Evolutionary conservation across 805 yeast genomes (phyloP).

Genomic region (Pichia manshurica): DNA sequence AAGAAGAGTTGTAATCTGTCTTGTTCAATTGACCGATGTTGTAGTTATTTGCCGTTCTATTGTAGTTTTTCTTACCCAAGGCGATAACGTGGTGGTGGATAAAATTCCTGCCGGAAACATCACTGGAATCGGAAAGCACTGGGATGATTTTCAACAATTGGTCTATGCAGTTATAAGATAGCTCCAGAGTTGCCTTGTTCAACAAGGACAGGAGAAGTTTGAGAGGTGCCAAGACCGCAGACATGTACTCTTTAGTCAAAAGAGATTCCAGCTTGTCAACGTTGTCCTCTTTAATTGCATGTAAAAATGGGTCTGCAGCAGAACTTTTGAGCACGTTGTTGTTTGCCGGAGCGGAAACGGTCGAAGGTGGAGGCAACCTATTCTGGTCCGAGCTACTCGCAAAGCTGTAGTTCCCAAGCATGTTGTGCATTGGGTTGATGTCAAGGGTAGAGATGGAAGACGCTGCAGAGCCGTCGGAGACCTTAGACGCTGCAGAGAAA

Average conservation of each 20-base stretch:
- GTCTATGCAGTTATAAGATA: slow-evolving; percentile 54
- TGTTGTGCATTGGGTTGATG: not conserved
- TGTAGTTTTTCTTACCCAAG: slow-evolving; percentile 57
- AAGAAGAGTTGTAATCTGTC: slow-evolving; percentile 33
- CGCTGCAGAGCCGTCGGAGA: slow-evolving; percentile 3
- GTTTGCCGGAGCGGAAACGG: not conserved
- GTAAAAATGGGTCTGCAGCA: slow-evolving; percentile 19
- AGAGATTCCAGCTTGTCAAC: slow-evolving; percentile 37
- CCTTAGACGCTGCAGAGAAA: slow-evolving; percentile 2
- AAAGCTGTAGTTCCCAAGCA: not conserved
- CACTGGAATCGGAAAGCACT: slow-evolving; percentile 56
- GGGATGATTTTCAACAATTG: slow-evolving; percentile 46
- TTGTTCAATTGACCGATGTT: slow-evolving; percentile 11
- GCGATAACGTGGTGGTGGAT: slow-evolving; percentile 79
- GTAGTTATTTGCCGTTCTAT: slow-evolving; percentile 22
- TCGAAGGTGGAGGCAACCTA: not conserved
- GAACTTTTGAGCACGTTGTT: not conserved
- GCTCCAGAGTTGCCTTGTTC: slow-evolving; percentile 56
- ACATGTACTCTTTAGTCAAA: slow-evolving; percentile 38
- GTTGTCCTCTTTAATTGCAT: slow-evolving; percentile 26
- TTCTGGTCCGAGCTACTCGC: not conserved
- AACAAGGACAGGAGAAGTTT: slow-evolving; percentile 55
- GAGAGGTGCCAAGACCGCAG: slow-evolving; percentile 45
- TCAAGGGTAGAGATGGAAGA: slow-evolving; percentile 12
- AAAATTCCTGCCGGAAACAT: slow-evolving; percentile 76